Percentiles rank a stretch among this genome's conserved stretches.
Evolutionary conservation across 2,329 filamentous ascomycete species (phyloP).

Genomic region (Alternaria sp.): DNA sequence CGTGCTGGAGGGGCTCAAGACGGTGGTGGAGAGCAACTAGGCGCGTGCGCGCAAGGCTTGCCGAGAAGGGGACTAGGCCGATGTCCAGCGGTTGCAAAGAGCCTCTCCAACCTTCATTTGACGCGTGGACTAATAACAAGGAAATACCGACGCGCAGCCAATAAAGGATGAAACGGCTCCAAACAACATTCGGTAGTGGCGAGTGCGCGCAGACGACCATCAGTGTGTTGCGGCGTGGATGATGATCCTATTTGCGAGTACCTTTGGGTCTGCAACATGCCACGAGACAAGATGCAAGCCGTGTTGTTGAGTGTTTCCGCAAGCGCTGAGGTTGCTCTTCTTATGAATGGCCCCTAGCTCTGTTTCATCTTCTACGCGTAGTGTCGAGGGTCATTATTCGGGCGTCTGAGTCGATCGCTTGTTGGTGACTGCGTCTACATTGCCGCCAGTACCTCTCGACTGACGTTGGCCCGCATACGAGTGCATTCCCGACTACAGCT

Average conservation of each 20-base stretch:
- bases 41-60: slow-evolving; percentile 46
- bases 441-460: slow-evolving; percentile 18
- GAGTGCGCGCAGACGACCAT: slow-evolving; percentile 11
- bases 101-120: slow-evolving; percentile 13
- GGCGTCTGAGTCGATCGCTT: slow-evolving; percentile 25
- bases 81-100: slow-evolving; percentile 21
- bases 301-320: slow-evolving; percentile 21
- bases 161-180: not conserved
- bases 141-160: slow-evolving; percentile 10
- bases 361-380: slow-evolving; percentile 42
- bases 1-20: slow-evolving; percentile 34
- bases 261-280: not conserved
- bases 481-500: slow-evolving; percentile 7
- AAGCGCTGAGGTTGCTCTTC: slow-evolving; percentile 41
- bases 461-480: slow-evolving; percentile 6
- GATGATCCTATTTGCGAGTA: not conserved
- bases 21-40: slow-evolving; percentile 30
- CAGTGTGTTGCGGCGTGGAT: slow-evolving; percentile 27
- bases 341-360: slow-evolving; percentile 34
- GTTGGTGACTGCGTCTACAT: slow-evolving; percentile 21
- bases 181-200: slow-evolving; percentile 10
- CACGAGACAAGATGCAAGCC: slow-evolving; percentile 22
- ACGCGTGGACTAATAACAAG: slow-evolving; percentile 10
- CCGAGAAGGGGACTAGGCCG: slow-evolving; percentile 34
- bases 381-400: slow-evolving; percentile 38